These are phyloP conservation scores for Alternaria sp. DNA, from an alignment of 2,329 filamentous ascomycete species.

Conservation along the genomic window DNA sequence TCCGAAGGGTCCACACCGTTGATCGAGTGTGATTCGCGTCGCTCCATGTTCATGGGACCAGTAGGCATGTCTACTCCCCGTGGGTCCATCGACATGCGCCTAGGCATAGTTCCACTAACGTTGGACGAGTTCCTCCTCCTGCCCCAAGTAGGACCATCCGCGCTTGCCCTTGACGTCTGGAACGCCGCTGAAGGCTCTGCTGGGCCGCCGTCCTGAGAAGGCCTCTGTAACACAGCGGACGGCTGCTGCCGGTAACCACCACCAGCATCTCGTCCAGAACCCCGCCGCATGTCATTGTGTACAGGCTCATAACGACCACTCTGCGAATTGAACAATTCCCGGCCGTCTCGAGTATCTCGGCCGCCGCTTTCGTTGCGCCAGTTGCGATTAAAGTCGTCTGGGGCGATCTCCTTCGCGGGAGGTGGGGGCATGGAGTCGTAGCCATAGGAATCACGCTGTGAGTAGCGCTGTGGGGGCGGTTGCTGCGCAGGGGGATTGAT, in stretches of 20 bases:
- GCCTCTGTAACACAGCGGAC: constrained; percentile 78
- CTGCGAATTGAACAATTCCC: constrained; percentile 90
- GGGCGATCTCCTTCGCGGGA: constrained; percentile 81
- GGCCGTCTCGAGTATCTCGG: constrained; percentile 63
- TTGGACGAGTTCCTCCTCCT: constrained; percentile 88
- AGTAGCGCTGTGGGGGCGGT: constrained; percentile 55
- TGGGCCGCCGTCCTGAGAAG: constrained; percentile 67
- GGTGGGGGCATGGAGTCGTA: constrained; percentile 62
- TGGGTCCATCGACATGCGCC: constrained; percentile 66
- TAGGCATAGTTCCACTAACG: constrained; percentile 82
- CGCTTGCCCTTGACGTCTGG: constrained; percentile 76
- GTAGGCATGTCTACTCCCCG: constrained; percentile 49
- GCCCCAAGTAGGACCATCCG: constrained; percentile 68
- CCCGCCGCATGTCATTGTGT: constrained; percentile 70
- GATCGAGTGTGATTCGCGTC: constrained; percentile 39
- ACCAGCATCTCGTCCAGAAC: constrained; percentile 65
- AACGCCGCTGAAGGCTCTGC: constrained; percentile 87
- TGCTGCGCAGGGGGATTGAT: constrained; percentile 61
- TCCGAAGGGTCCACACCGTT: constrained; percentile 34
- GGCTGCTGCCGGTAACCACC: constrained; percentile 76
- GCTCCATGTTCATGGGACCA: constrained; percentile 35
- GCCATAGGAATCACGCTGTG: constrained; percentile 62
- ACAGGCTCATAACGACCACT: constrained; percentile 93
- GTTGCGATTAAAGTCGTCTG: constrained; percentile 88
- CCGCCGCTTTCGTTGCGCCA: constrained; percentile 74